Conservation (phyloP, 257 asterid genomes). For the Gentiana straminea region DNA sequence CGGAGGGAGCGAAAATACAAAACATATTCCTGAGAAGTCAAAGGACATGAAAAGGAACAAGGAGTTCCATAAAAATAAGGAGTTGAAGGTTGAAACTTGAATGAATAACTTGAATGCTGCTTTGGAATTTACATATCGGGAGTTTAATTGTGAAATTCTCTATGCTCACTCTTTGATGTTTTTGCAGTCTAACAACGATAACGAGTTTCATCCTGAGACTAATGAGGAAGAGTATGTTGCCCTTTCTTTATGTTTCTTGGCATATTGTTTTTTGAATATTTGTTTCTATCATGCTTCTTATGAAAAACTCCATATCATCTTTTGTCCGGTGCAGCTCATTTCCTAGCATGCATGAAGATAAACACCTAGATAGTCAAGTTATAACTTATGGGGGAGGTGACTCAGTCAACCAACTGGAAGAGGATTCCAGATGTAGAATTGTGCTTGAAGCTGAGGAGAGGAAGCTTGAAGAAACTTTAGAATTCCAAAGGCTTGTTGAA, state of each 20-base stretch:
- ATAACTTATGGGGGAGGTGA: slow-evolving; percentile 34
- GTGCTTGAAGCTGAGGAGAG: slow-evolving; percentile 98
- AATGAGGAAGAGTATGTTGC: slow-evolving; percentile 55
- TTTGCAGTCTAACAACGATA: slow-evolving; percentile 49
- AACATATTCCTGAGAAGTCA: slow-evolving; percentile 48
- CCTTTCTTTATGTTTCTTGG: too few relatives aligned
- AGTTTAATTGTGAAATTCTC: slow-evolving; percentile 8
- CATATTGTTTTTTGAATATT: not conserved
- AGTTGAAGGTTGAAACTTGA: slow-evolving; percentile 46
- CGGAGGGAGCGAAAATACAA: slow-evolving; percentile 41
- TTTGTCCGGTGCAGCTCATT: slow-evolving; percentile 48
- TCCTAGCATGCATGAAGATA: slow-evolving; percentile 38
- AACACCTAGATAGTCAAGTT: slow-evolving; percentile 23
- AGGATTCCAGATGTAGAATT: slow-evolving; percentile 56
- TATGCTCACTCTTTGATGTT: slow-evolving; percentile 13
- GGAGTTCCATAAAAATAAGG: slow-evolving; percentile 65
- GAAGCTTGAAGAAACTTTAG: slow-evolving; percentile 96
- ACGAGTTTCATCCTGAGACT: slow-evolving; percentile 37
- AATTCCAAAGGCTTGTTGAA: slow-evolving; percentile 87
- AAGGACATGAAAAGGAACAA: slow-evolving; percentile 77
- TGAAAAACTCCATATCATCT: slow-evolving; percentile 3
- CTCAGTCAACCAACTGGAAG: slow-evolving; percentile 41
- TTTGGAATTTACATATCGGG: slow-evolving; percentile 4
- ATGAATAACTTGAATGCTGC: slow-evolving; percentile 10
- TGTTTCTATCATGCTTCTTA: not conserved